Evolutionary conservation across 192 early-diverging fungal species (phyloP).

Genomic region (Linnemannia hyalina): DNA sequence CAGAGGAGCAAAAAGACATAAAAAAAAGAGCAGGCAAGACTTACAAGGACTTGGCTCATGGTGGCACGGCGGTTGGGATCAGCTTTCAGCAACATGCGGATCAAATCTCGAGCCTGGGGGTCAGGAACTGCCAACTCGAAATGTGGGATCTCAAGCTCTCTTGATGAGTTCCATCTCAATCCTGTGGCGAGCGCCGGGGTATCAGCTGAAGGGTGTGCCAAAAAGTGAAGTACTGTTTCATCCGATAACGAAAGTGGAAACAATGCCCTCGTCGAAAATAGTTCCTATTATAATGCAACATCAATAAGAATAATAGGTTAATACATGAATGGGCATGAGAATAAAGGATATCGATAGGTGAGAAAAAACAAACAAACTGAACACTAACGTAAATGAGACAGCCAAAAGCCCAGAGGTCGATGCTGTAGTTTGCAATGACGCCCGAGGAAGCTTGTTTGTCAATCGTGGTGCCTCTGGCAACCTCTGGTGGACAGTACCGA

Average conservation of each 20-base stretch:
- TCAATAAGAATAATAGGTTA: background rate
- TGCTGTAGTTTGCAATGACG: slow-evolving; percentile 61
- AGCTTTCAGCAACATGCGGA: slow-evolving; percentile 54
- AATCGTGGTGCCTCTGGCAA: slow-evolving; percentile 61
- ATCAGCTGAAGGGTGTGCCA: slow-evolving; percentile 62
- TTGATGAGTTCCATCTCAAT: slow-evolving; percentile 54
- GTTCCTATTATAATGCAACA: slow-evolving; percentile 43
- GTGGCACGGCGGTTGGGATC: slow-evolving; percentile 58
- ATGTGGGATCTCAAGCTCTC: slow-evolving; percentile 61
- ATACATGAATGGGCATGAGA: background rate
- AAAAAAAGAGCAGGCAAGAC: background rate
- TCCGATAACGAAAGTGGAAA: slow-evolving; percentile 59
- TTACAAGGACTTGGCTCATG: slow-evolving; percentile 58
- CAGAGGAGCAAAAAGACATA: background rate
- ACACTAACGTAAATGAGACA: slow-evolving; percentile 63
- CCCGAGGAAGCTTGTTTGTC: slow-evolving; percentile 59
- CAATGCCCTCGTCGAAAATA: slow-evolving; percentile 60
- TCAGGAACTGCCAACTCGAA: slow-evolving; percentile 57
- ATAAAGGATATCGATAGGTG: background rate
- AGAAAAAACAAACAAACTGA: background rate
- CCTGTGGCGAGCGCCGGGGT: slow-evolving; percentile 61
- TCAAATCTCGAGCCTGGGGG: slow-evolving; percentile 50
- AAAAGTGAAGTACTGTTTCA: slow-evolving; percentile 63
- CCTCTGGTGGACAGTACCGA: slow-evolving; percentile 66
- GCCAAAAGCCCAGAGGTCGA: slow-evolving; percentile 66